phyloP scores from a whole-genome alignment of 1,139 yeast species.

The Suhomyces choctaworum region DNA sequence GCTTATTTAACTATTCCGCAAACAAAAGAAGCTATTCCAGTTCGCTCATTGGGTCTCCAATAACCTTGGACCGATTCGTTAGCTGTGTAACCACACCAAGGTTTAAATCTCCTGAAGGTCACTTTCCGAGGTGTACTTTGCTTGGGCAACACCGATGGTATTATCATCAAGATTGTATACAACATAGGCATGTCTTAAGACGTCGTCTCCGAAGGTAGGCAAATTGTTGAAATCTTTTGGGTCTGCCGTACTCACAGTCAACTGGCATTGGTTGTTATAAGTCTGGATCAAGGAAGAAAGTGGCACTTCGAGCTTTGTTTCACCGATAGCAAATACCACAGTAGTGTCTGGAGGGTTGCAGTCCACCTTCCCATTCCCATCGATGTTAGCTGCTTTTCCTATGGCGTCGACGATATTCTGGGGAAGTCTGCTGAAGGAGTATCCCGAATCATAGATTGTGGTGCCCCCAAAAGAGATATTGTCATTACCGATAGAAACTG shows the following conservation, averaged over 20 bases:
- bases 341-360: conserved; percentile 6
- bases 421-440: conserved; percentile 1
- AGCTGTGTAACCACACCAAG: no score
- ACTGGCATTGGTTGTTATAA: background rate
- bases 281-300: background rate
- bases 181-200: conserved; percentile 24
- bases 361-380: background rate
- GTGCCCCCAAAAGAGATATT: background rate
- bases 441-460: conserved; percentile 9
- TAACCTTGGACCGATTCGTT: no score
- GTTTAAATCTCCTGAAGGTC: conserved; percentile 7
- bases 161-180: conserved; percentile 24
- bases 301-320: conserved; percentile 5
- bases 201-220: conserved; percentile 19
- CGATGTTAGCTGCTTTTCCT: background rate
- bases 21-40: no score
- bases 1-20: no score
- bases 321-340: conserved; percentile 4
- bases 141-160: conserved; percentile 23
- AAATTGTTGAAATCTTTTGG: conserved; percentile 1
- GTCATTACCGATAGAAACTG: background rate
- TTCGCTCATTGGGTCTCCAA: no score
- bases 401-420: conserved; percentile 1
- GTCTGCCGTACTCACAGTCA: background rate
- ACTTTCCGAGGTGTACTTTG: conserved; percentile 14